Evolutionary conservation across 2,329 filamentous ascomycete genomes (phyloP), one percentile per base, ranked within the genome.

Genomic region (Colletotrichum liriopes): DNA sequence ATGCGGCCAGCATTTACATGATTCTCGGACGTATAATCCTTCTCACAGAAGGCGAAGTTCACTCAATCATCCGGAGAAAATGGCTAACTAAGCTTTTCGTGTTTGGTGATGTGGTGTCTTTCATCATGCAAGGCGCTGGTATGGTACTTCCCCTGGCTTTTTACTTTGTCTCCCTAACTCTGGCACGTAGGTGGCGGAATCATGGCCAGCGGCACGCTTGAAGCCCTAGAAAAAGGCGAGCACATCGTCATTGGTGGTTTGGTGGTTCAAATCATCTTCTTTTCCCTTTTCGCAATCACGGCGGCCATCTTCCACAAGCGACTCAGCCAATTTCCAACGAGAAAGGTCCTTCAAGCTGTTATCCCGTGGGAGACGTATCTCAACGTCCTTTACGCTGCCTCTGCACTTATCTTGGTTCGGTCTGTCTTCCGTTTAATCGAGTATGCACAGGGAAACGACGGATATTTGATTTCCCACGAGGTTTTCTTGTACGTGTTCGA

Each of bases 211-310:
- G 29, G 54, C 55, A 26, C 16, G 23, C n/a, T 41, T 14, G 51
- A 65, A 39, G 2, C 41, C 14, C n/a, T 47, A 5, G 41, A 41
- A 26, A 43, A 39, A 0, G 85, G 84, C n/a, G 77, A 85, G 65
- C 80, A 82, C 12, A 78, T 89, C 45, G 83, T 89, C 14, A 77
- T 89, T 20, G 83, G 74, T 1, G 88, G 88, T 5, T 77, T 90
- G 5, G 76, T 85, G n/a, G 75, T 89, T 9, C 88, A 90, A 74
- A 80, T 90, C 9, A 39, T 86, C 14, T 82, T 86, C 64, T 89
- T 90, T 67, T 79, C 79, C 8, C 79, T 87, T 35, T 90, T 90
- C 74, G 78, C 88, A 29, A 56, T 84, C 1, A 80, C 83, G 0
- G 81, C 85, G 0, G 73, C 80, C 2, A 71, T 84, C 0, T 88